A percentile compares a stretch with the other conserved stretches of the same genome.
Conservation (phyloP, 352 stramenopile species). For the Phytophthora megakarya region DNA sequence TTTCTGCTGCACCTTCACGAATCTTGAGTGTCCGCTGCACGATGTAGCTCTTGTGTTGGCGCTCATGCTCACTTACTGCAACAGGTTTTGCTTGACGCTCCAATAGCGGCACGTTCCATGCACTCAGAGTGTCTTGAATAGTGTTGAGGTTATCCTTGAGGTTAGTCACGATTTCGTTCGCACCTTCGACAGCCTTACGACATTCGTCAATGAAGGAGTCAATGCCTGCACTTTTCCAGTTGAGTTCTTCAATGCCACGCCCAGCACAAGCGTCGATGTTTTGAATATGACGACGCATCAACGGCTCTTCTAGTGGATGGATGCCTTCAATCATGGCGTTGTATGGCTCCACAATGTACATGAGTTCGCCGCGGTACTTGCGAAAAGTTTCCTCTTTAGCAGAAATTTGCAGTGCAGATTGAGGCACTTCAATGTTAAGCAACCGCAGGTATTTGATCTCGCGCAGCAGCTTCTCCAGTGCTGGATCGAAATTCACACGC, state of each 20-base stretch:
- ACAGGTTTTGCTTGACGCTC: constrained; percentile 96
- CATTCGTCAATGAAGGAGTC: constrained; percentile 95
- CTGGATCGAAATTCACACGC: constrained; percentile 97
- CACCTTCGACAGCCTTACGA: constrained; percentile 79
- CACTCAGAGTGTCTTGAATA: constrained; percentile 93
- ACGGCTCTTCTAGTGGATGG: constrained; percentile 96
- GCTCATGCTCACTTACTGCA: constrained; percentile 96
- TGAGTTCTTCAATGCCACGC: constrained; percentile 93
- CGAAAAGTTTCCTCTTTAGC: constrained; percentile 95
- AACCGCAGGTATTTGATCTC: constrained; percentile 98
- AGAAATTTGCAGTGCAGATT: constrained; percentile 95
- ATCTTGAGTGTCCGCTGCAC: constrained; percentile 94
- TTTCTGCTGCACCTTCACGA: constrained; percentile 94
- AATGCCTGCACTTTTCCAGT: constrained; percentile 95
- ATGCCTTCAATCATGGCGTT: constrained; percentile 97
- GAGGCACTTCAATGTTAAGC: constrained; percentile 94
- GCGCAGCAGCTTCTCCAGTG: constrained; percentile 95
- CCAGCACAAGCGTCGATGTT: constrained; percentile 96
- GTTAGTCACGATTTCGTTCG: constrained; percentile 94
- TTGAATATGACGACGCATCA: constrained; percentile 94
- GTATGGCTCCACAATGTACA: constrained; percentile 98
- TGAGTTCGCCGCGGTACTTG: constrained; percentile 95
- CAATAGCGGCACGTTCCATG: constrained; percentile 94
- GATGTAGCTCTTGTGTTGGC: constrained; percentile 94
- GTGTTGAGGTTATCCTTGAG: constrained; percentile 97